Base-by-base conservation (phyloP, 352 stramenopile species). In the Globisporangium cederbergense region DNA sequence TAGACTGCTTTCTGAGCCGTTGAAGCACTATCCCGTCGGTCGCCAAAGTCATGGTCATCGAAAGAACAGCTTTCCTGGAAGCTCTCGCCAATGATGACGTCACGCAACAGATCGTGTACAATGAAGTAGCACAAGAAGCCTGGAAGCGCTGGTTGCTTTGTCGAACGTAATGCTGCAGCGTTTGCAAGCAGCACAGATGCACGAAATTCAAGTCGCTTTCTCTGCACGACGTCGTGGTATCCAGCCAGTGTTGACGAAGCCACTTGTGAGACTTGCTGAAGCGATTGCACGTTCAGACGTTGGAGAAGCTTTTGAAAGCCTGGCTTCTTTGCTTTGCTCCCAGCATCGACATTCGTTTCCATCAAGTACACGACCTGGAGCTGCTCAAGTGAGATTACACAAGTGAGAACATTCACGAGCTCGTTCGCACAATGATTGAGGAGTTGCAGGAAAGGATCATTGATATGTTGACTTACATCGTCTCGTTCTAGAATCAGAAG, bases 61-160 rank as follows among this genome's bases (percentile, higher is more conserved):
- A 34, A 18, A 28, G 16, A 49, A 28, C 22, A 59, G 20, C 20
- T 47, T 18, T 58, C 51, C 11, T 38, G 34, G 20, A 78, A 60
- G 0, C 65, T 60, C 34, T 75, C 67, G 18, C 55, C 63, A 11
- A 79, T 58, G 46, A 79, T 65, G 34, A 69, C 62, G n/a, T 71
- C 60, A 46, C 77, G 77, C 34, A 86, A 52, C 50, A 67, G 77
- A 54, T 88, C 79, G 22, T 79, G 34, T 7, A 77, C 74, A 28
- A 81, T 59, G 1, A 60, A 75, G 57, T 78, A 82, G 57, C 67
- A 68, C 10, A 76, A 38, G n/a, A 79, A 77, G 2, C 5, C 30
- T 22, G 38, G 42, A 3, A 10, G 46, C n/a, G 32, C 16, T 20
- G 58, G 13, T 40, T 65, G 32, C 10, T 32, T 20, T 7, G 61